These are phyloP conservation scores for Eucalyptus pumila DNA, from an alignment of 345 rosid genomes.

Conservation along the genomic window DNA sequence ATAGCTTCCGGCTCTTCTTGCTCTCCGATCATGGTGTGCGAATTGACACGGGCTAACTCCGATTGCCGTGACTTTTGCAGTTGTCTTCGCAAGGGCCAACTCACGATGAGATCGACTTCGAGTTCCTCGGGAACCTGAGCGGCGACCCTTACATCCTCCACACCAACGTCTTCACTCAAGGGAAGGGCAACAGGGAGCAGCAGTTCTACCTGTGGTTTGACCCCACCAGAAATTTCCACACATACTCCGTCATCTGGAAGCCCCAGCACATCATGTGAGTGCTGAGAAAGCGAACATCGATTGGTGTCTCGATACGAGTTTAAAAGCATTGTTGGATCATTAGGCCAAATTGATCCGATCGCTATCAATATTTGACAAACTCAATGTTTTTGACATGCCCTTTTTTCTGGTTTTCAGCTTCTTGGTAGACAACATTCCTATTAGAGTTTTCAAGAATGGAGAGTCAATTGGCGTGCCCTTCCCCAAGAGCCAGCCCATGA, in stretches of 20 bases:
- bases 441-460: conserved; percentile 47
- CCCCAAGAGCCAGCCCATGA: conserved; percentile 42
- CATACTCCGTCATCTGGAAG: conserved; percentile 47
- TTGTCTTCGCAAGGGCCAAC: conserved; percentile 47
- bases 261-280: conserved; percentile 35
- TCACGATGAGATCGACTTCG: conserved; percentile 57
- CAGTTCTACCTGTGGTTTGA: conserved; percentile 62
- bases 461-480: conserved; percentile 29
- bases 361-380: not conserved
- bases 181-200: conserved; percentile 56
- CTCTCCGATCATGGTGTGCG: not conserved
- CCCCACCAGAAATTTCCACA: conserved; percentile 41
- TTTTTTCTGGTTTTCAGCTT: conserved; percentile 2
- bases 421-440: conserved; percentile 38
- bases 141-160: conserved; percentile 62
- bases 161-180: conserved; percentile 43
- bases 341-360: not conserved
- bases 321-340: not conserved
- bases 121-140: conserved; percentile 47
- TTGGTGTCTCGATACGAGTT: not conserved
- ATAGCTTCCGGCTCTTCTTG: not conserved
- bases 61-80: conserved; percentile 1
- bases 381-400: not conserved
- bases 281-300: not conserved
- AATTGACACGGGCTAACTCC: not conserved